Evolutionary conservation across 768 basidiomycete species (phyloP).

Genomic region (Lentinula lateritia): DNA sequence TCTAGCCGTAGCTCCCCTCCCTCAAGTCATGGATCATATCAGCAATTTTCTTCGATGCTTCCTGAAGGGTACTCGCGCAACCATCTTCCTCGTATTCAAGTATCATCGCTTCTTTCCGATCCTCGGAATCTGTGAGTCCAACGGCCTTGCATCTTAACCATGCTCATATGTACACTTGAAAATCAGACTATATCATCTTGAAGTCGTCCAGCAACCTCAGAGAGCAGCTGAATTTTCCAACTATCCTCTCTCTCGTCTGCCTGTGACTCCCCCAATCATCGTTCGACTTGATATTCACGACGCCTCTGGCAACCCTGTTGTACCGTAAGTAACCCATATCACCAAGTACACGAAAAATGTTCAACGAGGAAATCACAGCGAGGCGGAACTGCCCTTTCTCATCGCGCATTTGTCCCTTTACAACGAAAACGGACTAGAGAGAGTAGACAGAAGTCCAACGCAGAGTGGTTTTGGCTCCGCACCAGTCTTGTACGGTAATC

Average conservation of each 20-base stretch:
- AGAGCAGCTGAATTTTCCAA: slow-evolving; percentile 79
- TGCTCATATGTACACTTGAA: neutral
- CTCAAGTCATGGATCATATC: slow-evolving; percentile 34
- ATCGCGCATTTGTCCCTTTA: slow-evolving; percentile 78
- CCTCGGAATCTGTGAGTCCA: slow-evolving; percentile 44
- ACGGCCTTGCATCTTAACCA: no score
- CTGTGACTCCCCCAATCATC: slow-evolving; percentile 80
- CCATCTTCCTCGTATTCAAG: slow-evolving; percentile 46
- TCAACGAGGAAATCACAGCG: slow-evolving; percentile 37
- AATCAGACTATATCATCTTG: slow-evolving; percentile 66
- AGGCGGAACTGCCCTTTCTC: slow-evolving; percentile 83
- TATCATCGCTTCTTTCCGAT: slow-evolving; percentile 53
- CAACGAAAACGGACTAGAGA: slow-evolving; percentile 57
- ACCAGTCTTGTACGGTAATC: slow-evolving; percentile 74
- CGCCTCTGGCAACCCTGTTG: slow-evolving; percentile 60
- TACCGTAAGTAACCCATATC: slow-evolving; percentile 60
- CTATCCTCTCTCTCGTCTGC: slow-evolving; percentile 69
- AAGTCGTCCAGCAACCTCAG: slow-evolving; percentile 81
- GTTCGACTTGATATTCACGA: slow-evolving; percentile 76
- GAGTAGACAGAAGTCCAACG: slow-evolving; percentile 61
- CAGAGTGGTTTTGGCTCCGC: slow-evolving; percentile 34
- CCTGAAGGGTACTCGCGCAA: slow-evolving; percentile 29
- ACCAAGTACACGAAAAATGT: neutral
- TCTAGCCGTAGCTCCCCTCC: slow-evolving; percentile 41
- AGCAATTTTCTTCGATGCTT: slow-evolving; percentile 28